Evolutionary conservation across 139 green algal genomes (phyloP).

Genomic region (Micromonas commoda): DNA sequence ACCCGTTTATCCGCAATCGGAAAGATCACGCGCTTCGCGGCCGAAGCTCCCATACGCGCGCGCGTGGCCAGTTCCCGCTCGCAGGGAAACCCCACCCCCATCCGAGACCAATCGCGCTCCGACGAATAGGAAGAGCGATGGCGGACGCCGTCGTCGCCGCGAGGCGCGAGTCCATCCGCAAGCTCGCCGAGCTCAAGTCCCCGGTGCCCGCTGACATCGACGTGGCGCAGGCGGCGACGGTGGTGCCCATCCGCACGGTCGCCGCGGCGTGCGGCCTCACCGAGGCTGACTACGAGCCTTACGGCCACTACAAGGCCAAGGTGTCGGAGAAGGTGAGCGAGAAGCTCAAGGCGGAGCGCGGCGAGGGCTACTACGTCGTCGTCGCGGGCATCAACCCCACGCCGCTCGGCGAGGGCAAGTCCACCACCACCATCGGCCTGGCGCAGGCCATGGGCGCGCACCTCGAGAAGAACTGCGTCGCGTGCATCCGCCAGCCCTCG

Average conservation of each 20-base stretch:
- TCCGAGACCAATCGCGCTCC: too few relatives aligned
- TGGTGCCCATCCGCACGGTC: constrained; percentile 69
- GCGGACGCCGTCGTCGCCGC: not conserved
- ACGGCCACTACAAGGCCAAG: constrained; percentile 88
- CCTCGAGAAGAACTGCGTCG: constrained; percentile 71
- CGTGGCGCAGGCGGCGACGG: constrained; percentile 70
- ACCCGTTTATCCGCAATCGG: too few relatives aligned
- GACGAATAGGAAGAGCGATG: too few relatives aligned
- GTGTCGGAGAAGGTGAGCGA: constrained; percentile 42
- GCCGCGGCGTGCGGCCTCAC: constrained; percentile 62
- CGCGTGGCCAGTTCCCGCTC: too few relatives aligned
- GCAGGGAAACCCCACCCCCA: too few relatives aligned
- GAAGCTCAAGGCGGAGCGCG: not conserved
- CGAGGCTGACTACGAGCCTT: constrained; percentile 67
- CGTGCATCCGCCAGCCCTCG: constrained; percentile 88
- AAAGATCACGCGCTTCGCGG: too few relatives aligned
- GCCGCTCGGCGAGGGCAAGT: constrained; percentile 90
- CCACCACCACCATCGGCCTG: constrained; percentile 94
- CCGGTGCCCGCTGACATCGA: constrained; percentile 85
- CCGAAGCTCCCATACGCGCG: too few relatives aligned
- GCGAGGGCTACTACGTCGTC: constrained; percentile 61
- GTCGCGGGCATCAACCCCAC: constrained; percentile 95
- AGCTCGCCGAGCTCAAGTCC: constrained; percentile 29
- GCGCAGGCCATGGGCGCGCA: constrained; percentile 91
- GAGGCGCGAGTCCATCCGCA: not conserved